A percentile compares a stretch with the other conserved stretches of the same genome.
Conservation (phyloP, 176 grass and related monocot genomes). For the Oryza meyeriana region DNA sequence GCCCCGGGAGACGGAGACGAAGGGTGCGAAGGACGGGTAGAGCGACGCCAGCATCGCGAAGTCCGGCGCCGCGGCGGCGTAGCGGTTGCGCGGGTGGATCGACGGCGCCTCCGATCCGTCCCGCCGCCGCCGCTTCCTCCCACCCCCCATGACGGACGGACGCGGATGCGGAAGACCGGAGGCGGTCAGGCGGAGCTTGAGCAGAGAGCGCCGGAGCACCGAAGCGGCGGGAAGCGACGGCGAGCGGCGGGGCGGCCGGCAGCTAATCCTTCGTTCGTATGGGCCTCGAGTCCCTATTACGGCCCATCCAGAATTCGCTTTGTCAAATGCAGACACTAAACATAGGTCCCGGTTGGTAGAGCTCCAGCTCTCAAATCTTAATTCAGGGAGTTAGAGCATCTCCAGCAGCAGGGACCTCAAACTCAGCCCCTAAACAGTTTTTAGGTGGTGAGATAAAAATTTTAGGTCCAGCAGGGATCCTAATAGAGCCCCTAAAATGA, state of each 20-base stretch:
- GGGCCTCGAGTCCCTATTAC: no score
- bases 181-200: background rate
- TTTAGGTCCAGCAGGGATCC: no score
- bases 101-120: conserved; percentile 35
- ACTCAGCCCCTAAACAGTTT: no score
- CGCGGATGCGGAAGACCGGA: background rate
- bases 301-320: no score
- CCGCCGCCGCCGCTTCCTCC: conserved; percentile 36
- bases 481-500: no score
- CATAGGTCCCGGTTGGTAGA: no score
- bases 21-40: conserved; percentile 77
- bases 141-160: conserved; percentile 23
- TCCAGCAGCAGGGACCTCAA: no score
- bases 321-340: no score
- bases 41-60: conserved; percentile 71
- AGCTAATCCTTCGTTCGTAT: background rate
- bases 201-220: background rate
- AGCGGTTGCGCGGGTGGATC: conserved; percentile 81
- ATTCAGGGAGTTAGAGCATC: no score
- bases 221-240: background rate
- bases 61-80: conserved; percentile 69
- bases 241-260: background rate
- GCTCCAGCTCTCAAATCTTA: no score
- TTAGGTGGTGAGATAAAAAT: no score
- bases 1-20: conserved; percentile 47